Percentiles rank a stretch among this genome's conserved stretches.
Conservation (phyloP, 495 filamentous ascomycete species). For the Penicillium maclennaniae region DNA sequence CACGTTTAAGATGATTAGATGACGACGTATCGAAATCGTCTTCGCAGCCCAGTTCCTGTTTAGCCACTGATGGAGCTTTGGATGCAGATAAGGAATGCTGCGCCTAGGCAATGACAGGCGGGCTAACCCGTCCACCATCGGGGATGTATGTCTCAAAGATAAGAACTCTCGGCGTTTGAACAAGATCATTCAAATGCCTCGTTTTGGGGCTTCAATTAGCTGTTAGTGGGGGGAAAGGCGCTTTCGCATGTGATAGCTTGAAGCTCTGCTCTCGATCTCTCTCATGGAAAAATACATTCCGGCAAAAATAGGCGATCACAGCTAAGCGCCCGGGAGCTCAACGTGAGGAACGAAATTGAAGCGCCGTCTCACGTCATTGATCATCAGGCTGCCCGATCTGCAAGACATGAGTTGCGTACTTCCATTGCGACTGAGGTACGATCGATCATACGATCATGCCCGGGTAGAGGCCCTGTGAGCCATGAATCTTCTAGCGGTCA, state of each 20-base stretch:
- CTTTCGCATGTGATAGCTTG: not conserved
- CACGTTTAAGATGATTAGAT: not conserved
- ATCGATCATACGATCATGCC: too few relatives aligned
- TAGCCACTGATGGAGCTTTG: not conserved
- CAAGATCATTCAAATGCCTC: too few relatives aligned
- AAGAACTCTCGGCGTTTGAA: not conserved
- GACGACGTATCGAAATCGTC: not conserved
- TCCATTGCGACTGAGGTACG: too few relatives aligned
- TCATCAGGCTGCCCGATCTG: too few relatives aligned
- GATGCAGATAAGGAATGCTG: not conserved
- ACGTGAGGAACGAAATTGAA: too few relatives aligned
- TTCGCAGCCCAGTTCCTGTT: not conserved
- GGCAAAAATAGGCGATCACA: not conserved
- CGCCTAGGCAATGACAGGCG: not conserved
- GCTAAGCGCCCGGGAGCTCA: too few relatives aligned
- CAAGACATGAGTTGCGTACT: too few relatives aligned
- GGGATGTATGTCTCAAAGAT: slow-evolving; percentile 3
- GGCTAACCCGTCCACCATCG: not conserved
- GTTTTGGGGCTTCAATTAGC: too few relatives aligned
- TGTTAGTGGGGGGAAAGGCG: not conserved
- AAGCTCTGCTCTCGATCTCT: not conserved
- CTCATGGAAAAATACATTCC: not conserved
- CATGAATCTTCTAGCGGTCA: too few relatives aligned
- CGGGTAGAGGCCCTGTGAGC: too few relatives aligned
- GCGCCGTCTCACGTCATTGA: too few relatives aligned